A percentile compares a stretch with the other conserved stretches of the same genome.
These are phyloP conservation scores for Volvariella volvacea DNA, from an alignment of 1,284 basidiomycete species.

Conservation along the genomic window DNA sequence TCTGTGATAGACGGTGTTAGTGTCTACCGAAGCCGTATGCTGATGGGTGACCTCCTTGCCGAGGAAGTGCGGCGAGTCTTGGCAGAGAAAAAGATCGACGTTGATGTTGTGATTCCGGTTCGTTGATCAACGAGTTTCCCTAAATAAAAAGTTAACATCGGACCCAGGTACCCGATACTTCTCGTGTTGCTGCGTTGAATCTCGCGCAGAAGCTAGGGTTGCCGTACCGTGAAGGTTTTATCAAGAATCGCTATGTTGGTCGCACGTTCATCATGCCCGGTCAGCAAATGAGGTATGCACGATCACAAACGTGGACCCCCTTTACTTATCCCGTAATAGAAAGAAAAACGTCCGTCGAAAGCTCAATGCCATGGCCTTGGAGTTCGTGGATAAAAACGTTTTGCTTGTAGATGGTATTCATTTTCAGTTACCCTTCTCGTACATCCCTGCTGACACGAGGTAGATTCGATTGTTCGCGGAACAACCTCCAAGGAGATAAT, in stretches of 20 bases:
- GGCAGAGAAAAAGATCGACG: conserved; percentile 56
- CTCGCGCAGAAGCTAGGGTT: conserved; percentile 86
- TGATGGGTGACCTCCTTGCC: conserved; percentile 97
- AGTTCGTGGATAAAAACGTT: conserved; percentile 91
- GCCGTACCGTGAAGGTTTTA: conserved; percentile 97
- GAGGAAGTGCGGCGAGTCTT: conserved; percentile 80
- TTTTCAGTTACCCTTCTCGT: background rate
- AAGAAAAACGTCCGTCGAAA: conserved; percentile 95
- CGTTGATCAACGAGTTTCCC: conserved; percentile 15
- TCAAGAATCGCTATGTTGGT: conserved; percentile 98
- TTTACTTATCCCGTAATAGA: conserved; percentile 29
- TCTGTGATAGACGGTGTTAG: conserved; percentile 96
- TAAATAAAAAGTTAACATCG: conserved; percentile 8
- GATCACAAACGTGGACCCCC: conserved; percentile 1
- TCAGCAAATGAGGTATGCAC: conserved; percentile 75
- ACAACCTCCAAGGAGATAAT: conserved; percentile 99
- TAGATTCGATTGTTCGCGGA: conserved; percentile 97
- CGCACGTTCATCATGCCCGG: conserved; percentile 99
- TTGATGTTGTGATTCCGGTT: conserved; percentile 97
- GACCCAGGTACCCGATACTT: conserved; percentile 88
- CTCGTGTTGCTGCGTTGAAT: conserved; percentile 93
- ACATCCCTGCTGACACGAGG: conserved; percentile 3
- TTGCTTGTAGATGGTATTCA: conserved; percentile 87
- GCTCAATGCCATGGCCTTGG: conserved; percentile 98
- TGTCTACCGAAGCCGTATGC: conserved; percentile 97